A percentile compares a stretch with the other conserved stretches of the same genome.
Evolutionary conservation across 1,139 yeast genomes (phyloP).

Genomic region (Ogataea hybrid): DNA sequence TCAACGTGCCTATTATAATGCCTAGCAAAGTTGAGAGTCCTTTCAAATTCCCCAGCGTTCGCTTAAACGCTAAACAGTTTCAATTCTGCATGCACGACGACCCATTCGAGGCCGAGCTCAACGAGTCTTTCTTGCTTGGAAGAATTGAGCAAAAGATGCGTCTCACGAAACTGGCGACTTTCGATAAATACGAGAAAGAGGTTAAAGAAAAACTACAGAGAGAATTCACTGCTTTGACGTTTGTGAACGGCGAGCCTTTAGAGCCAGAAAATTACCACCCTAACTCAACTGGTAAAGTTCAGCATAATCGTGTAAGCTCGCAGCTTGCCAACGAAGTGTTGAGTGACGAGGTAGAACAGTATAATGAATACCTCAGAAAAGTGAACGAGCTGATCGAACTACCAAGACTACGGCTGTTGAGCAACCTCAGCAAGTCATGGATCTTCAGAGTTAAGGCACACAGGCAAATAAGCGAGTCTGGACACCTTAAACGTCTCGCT

Average conservation of each 20-base stretch:
- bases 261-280: constrained; percentile 9
- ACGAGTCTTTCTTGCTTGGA: constrained; percentile 71
- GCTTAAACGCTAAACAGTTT: constrained; percentile 48
- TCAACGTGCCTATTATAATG: constrained; percentile 24
- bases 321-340: constrained; percentile 19
- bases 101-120: constrained; percentile 80
- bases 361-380: constrained; percentile 22
- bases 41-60: constrained; percentile 49
- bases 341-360: constrained; percentile 24
- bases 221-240: constrained; percentile 20
- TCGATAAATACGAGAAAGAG: constrained; percentile 39
- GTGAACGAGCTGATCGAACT: constrained; percentile 32
- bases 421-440: constrained; percentile 73
- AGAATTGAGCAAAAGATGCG: constrained; percentile 66
- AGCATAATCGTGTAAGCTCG: constrained; percentile 5
- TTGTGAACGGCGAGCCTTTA: constrained; percentile 18
- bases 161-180: constrained; percentile 52
- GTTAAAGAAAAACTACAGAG: constrained; percentile 26
- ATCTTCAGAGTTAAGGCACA: constrained; percentile 39
- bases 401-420: constrained; percentile 35
- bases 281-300: background rate
- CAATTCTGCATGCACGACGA: constrained; percentile 71
- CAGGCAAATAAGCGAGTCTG: constrained; percentile 36
- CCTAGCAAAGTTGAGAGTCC: constrained; percentile 35
- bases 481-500: constrained; percentile 42